phyloP scores from a whole-genome alignment of 345 rosid genomes.

The Cardamine resedifolia region DNA sequence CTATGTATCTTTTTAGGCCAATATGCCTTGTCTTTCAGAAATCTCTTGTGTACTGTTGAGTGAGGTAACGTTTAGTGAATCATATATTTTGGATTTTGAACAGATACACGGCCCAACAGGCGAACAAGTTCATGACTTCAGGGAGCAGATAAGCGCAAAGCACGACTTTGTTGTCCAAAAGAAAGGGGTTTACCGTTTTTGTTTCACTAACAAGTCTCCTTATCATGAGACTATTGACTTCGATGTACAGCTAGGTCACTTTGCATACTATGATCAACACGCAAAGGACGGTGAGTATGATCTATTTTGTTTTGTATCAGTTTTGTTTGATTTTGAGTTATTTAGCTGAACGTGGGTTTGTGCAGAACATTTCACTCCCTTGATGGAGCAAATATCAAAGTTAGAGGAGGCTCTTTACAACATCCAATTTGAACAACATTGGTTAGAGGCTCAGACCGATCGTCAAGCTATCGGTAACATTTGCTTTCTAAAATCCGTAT shows the following conservation, averaged over 20 bases:
- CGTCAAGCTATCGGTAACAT: slow-evolving; percentile 61
- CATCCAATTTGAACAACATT: slow-evolving; percentile 77
- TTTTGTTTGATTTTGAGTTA: not conserved
- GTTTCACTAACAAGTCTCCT: slow-evolving; percentile 74
- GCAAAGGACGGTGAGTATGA: slow-evolving; percentile 58
- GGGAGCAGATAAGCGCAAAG: slow-evolving; percentile 59
- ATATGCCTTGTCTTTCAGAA: not conserved
- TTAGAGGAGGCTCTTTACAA: slow-evolving; percentile 68
- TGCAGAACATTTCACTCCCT: slow-evolving; percentile 65
- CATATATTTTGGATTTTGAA: not conserved
- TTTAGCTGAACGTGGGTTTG: slow-evolving; percentile 12
- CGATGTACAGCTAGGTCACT: slow-evolving; percentile 63
- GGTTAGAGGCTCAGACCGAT: slow-evolving; percentile 80
- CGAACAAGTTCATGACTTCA: slow-evolving; percentile 60
- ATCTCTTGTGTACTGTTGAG: not conserved
- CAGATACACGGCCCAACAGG: slow-evolving; percentile 66
- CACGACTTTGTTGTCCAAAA: slow-evolving; percentile 56
- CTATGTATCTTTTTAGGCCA: not conserved
- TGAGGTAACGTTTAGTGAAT: not conserved
- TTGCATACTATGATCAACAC: slow-evolving; percentile 60
- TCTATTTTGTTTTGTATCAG: not conserved
- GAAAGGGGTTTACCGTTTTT: slow-evolving; percentile 65
- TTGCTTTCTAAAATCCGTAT: not conserved
- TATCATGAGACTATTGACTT: slow-evolving; percentile 72
- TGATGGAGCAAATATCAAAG: slow-evolving; percentile 62